These are phyloP conservation scores for Sclerotinia sclerotiorum DNA, from an alignment of 2,329 filamentous ascomycete species.

Conservation along the genomic window DNA sequence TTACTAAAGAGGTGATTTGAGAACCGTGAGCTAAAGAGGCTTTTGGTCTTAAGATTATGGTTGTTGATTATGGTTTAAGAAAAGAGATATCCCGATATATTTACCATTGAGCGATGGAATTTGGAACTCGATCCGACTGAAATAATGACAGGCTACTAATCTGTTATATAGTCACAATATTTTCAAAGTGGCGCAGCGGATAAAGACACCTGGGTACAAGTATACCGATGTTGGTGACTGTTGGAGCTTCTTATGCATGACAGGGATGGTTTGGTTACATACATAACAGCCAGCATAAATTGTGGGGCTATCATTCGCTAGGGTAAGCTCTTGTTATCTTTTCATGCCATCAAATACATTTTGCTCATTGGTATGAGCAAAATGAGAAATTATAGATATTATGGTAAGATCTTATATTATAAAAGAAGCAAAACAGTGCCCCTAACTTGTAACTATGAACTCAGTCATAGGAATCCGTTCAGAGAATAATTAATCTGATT, in stretches of 20 bases:
- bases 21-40: no score
- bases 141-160: neutral
- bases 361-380: no score
- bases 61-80: neutral
- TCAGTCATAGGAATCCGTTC: no score
- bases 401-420: no score
- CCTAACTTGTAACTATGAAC: no score
- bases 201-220: neutral
- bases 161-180: neutral
- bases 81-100: neutral
- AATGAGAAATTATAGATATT: no score
- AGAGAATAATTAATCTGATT: no score
- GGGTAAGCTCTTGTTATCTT: no score
- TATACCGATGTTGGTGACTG: slow-evolving; percentile 9
- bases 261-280: neutral
- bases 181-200: neutral
- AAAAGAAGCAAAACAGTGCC: no score
- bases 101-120: neutral
- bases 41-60: neutral
- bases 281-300: neutral
- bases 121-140: neutral
- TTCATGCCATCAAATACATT: no score
- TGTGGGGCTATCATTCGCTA: no score
- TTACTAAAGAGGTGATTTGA: neutral
- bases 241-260: neutral